Conservation (phyloP, 148 eudicot species). For the Heliosperma pusillum region DNA sequence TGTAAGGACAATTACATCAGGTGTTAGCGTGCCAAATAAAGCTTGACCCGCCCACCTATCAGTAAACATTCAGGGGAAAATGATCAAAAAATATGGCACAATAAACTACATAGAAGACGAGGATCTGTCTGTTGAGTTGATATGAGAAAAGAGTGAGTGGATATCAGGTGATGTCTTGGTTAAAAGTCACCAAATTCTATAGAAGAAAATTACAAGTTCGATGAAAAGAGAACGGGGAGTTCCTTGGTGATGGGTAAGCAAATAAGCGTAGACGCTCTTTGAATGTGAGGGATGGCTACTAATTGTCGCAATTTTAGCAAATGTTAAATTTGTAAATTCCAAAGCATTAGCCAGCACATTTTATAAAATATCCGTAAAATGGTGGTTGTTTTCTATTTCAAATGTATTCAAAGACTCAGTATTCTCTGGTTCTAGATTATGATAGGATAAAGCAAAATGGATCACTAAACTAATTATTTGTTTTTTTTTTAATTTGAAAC, state of each 20-base stretch:
- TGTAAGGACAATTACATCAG: slow-evolving; percentile 80
- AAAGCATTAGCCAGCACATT: neutral
- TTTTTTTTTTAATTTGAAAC: too few relatives aligned
- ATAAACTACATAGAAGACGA: neutral
- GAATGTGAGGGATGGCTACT: neutral
- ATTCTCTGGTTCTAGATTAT: too few relatives aligned
- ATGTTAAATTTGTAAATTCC: neutral
- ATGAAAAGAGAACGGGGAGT: neutral
- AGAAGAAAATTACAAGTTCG: neutral
- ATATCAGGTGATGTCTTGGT: too few relatives aligned
- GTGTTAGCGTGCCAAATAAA: slow-evolving; percentile 89
- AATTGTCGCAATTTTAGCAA: too few relatives aligned
- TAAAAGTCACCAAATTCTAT: neutral
- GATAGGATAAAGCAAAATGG: too few relatives aligned
- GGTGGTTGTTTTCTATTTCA: too few relatives aligned
- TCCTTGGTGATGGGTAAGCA: neutral
- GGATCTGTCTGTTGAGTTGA: neutral
- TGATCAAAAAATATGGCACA: neutral
- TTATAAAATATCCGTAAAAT: neutral
- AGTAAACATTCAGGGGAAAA: slow-evolving; percentile 20
- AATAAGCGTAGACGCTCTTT: neutral
- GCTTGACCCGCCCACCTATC: slow-evolving; percentile 99
- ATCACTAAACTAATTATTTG: too few relatives aligned
- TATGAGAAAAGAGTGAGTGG: neutral
- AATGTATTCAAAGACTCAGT: too few relatives aligned